Conservation (phyloP, 2,329 filamentous ascomycete genomes). For the Penicillium sp. region DNA sequence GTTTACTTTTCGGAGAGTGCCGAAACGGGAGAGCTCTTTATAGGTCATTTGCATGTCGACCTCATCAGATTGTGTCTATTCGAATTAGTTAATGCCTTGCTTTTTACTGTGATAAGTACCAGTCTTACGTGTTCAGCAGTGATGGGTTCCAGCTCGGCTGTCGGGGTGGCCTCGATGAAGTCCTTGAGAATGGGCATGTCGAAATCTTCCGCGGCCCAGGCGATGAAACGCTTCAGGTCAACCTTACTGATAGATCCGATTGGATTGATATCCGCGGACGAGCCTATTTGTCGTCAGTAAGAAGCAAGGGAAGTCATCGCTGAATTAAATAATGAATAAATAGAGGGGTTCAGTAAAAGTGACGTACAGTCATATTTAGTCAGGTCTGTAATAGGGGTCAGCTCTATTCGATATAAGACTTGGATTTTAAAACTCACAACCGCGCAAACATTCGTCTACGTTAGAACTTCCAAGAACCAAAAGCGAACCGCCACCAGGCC, state of each 20-base stretch:
- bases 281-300: conserved; percentile 4
- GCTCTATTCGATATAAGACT: not conserved
- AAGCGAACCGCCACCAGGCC: conserved; percentile 10
- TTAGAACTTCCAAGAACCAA: conserved; percentile 14
- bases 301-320: not conserved
- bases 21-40: conserved; percentile 12
- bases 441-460: conserved; percentile 13
- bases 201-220: conserved; percentile 10
- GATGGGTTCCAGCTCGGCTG: conserved; percentile 14
- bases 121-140: conserved; percentile 10
- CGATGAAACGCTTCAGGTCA: conserved; percentile 14
- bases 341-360: not conserved
- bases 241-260: conserved; percentile 15
- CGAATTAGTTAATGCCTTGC: not conserved
- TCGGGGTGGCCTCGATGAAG: conserved; percentile 11
- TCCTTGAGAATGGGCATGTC: conserved; percentile 12
- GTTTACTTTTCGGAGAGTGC: conserved; percentile 10
- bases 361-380: conserved; percentile 13
- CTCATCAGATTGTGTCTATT: conserved; percentile 10
- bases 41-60: conserved; percentile 18
- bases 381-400: conserved; percentile 4
- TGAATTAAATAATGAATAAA: too few species aligned
- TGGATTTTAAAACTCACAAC: conserved; percentile 3
- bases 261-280: conserved; percentile 13
- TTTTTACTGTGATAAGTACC: too few species aligned